A percentile compares a stretch with the other conserved stretches of the same genome.
Evolutionary conservation across 2,329 filamentous ascomycete genomes (phyloP).

Genomic region (Plenodomus tracheiphilus): DNA sequence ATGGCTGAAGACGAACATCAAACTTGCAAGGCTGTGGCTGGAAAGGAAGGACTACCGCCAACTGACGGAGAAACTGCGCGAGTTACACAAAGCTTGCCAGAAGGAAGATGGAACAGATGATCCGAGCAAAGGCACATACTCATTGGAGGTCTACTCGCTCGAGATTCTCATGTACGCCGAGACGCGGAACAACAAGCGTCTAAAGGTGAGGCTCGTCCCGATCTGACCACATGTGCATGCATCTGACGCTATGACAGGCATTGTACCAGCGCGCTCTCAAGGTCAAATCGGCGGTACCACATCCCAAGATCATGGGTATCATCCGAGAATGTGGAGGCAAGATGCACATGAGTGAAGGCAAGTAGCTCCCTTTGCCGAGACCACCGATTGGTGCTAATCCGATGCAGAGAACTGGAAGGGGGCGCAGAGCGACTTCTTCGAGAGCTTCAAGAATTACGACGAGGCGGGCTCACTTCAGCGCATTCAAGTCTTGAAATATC

Average conservation of each 20-base stretch:
- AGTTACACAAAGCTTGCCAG: conserved; percentile 88
- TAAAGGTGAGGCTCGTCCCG: conserved; percentile 63
- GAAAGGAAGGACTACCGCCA: conserved; percentile 86
- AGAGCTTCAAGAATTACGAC: conserved; percentile 98
- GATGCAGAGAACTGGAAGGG: conserved; percentile 88
- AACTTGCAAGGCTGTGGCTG: conserved; percentile 86
- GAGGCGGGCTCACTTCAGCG: conserved; percentile 94
- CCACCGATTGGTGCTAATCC: conserved; percentile 24
- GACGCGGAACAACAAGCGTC: conserved; percentile 94
- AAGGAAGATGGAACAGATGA: conserved; percentile 85
- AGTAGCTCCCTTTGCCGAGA: conserved; percentile 16
- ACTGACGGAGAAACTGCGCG: conserved; percentile 79
- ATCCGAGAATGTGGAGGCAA: conserved; percentile 98
- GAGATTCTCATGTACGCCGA: conserved; percentile 99
- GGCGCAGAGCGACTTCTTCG: conserved; percentile 96
- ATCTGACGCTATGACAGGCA: conserved; percentile 50
- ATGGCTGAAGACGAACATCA: conserved; percentile 98
- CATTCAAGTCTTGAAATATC: conserved; percentile 96
- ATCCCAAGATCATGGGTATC: conserved; percentile 98
- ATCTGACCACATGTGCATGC: conserved; percentile 24
- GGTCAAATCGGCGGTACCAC: conserved; percentile 94
- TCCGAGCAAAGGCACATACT: conserved; percentile 93
- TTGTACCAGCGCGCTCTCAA: conserved; percentile 89
- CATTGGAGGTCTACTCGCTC: conserved; percentile 90
- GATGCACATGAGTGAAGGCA: conserved; percentile 97